These are phyloP conservation scores for Heliamphora pulchella DNA, from an alignment of 179 eudicot species.

Conservation along the genomic window DNA sequence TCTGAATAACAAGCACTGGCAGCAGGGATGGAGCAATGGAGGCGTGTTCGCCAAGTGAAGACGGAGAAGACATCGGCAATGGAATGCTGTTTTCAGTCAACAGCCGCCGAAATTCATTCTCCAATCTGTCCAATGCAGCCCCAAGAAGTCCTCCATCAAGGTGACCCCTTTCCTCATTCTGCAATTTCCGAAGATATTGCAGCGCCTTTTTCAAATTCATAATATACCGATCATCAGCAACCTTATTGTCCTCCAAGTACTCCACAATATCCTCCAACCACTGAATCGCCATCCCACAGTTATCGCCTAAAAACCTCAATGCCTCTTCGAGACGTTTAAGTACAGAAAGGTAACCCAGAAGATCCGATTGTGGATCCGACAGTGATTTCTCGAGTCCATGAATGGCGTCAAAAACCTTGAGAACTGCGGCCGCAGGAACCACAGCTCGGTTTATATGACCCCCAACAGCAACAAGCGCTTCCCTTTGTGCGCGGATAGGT, in stretches of 20 bases:
- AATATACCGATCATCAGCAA: constrained; percentile 72
- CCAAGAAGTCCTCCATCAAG: constrained; percentile 90
- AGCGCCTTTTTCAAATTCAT: constrained; percentile 48
- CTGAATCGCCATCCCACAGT: constrained; percentile 94
- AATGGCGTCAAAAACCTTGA: constrained; percentile 91
- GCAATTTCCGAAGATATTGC: constrained; percentile 54
- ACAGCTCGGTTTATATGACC: constrained; percentile 91
- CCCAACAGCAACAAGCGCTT: constrained; percentile 81
- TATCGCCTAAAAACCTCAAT: constrained; percentile 68
- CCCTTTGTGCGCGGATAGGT: constrained; percentile 76
- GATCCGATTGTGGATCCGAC: constrained; percentile 82
- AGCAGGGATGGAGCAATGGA: constrained; percentile 85
- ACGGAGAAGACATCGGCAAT: constrained; percentile 62
- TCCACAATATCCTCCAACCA: constrained; percentile 98
- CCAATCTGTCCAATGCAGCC: constrained; percentile 67
- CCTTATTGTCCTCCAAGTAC: constrained; percentile 81
- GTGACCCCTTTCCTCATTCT: constrained; percentile 48
- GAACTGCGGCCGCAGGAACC: constrained; percentile 93
- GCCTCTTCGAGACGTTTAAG: constrained; percentile 90
- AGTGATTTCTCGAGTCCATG: constrained; percentile 90
- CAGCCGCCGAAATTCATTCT: constrained; percentile 65
- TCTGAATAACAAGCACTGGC: constrained; percentile 72
- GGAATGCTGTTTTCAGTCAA: constrained; percentile 71
- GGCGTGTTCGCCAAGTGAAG: constrained; percentile 45
- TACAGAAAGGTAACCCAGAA: constrained; percentile 77